Conservation (phyloP, 192 early-diverging fungal genomes). For the Rhizophagus prolifer region DNA sequence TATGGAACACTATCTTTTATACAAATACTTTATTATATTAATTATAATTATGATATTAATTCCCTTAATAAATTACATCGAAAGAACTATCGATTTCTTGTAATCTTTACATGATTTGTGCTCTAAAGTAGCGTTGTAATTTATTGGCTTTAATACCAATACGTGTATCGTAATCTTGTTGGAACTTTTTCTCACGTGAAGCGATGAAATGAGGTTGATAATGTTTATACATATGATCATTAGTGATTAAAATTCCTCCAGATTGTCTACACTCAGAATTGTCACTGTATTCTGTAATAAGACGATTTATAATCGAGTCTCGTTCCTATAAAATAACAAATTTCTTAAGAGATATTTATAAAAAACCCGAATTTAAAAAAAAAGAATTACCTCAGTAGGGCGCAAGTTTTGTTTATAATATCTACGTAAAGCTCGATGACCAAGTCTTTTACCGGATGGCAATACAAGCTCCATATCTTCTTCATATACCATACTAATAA, state of each 20-base stretch:
- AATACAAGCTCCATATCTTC: slow-evolving; percentile 87
- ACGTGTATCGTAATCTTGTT: slow-evolving; percentile 61
- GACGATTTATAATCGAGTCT: slow-evolving; percentile 56
- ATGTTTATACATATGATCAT: slow-evolving; percentile 39
- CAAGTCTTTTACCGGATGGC: slow-evolving; percentile 78
- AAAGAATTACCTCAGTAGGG: slow-evolving; percentile 51
- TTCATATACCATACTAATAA: slow-evolving; percentile 52
- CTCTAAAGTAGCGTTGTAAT: slow-evolving; percentile 83
- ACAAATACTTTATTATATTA: too few relatives aligned
- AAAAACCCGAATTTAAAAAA: not conserved
- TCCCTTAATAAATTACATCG: not conserved
- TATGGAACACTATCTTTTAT: too few relatives aligned
- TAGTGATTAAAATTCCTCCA: slow-evolving; percentile 40
- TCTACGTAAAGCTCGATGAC: slow-evolving; percentile 74
- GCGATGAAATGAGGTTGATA: slow-evolving; percentile 36
- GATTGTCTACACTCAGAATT: slow-evolving; percentile 45
- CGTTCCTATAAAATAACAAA: not conserved
- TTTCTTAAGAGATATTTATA: not conserved
- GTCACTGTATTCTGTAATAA: slow-evolving; percentile 70
- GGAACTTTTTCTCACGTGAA: not conserved
- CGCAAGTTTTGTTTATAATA: slow-evolving; percentile 88
- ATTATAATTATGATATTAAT: too few relatives aligned
- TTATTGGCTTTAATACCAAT: slow-evolving; percentile 79
- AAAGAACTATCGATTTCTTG: not conserved
- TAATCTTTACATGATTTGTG: slow-evolving; percentile 65